Base-by-base conservation (phyloP, 2,329 filamentous ascomycete genomes). In the Penicillium capsulatum region DNA sequence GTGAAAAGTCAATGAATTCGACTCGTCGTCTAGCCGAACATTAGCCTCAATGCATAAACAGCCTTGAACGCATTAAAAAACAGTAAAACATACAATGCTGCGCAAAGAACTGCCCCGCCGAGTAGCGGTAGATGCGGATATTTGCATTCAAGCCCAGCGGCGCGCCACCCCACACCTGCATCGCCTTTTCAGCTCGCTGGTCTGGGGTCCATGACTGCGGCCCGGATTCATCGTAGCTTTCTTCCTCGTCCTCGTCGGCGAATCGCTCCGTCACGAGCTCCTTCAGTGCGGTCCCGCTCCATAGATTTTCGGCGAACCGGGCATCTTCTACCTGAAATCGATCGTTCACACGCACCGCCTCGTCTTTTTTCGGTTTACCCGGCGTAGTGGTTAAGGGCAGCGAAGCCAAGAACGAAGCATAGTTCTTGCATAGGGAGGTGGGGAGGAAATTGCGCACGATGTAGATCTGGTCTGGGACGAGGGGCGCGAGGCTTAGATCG, bases 51-150 rank as follows among this genome's bases (percentile, higher is more conserved):
- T 5, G 3, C 11, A 11, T 33, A 14, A 5, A 17, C 7, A 22
- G 9, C 19, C 19, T 22, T 22, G 19, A 22, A 22, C 19, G 5
- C 26, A 6, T 4, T 7, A 14, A 4, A 36, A 14, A 13, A 17
- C 15, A 15, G 17, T 19, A 29, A 31, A 29, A 76, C 83, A 55
- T 76, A 91, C 87, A 96, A 63, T 96, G 91, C 55, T 86, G 83
- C 58, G 89, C 89, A 61, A 96, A 96, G 62, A 90, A 95, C 60
- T 96, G 89, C 0, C 86, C 87, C 50, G 83, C 79, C 1, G 76
- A 78, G 64, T 96, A 96, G 15, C 90, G 79, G 67, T 96, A 96
- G 19, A 96, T 79, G 22, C 91, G 76, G 39, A 96, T 94, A 51
- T 94, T 94, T 7, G 86, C 80, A 63, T 88, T 95, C 44, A 96